Evolutionary conservation across 768 basidiomycete species (phyloP), one percentile per base, ranked within the genome.

Genomic region (Termitomyces sp.): DNA sequence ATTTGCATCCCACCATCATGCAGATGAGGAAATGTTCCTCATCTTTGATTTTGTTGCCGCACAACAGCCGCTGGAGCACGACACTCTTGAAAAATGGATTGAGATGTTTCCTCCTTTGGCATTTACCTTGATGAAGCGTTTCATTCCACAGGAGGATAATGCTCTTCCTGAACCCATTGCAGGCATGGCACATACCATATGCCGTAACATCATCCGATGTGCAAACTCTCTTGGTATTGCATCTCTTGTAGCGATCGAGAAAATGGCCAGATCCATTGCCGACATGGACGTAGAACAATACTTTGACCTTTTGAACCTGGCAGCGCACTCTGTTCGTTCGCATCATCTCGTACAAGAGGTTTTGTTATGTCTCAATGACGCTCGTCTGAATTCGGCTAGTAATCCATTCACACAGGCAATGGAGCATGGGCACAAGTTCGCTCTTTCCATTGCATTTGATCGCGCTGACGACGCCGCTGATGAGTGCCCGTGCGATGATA

Each of bases 401-500:
- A 70, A 50, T 48, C 56, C 66, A 0, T 44, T 60, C 2, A 64
- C 74, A 6, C 57, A 69, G 0, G 63, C 70, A 0, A 62, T 70
- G 44, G 66, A 68, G n/a, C 84, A 88, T 64, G 79, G 77, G 1
- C 80, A 82, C 63, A 82, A 81, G 54, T 78, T 84, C 36, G 80
- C 81, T 0, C 74, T 87, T 1, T 80, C 78, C 6, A 75, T 88
- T 32, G 79, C 78, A 1, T 86, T 85, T 58, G 86, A 88, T 60
- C 77, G 83, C 13, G 84, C 83, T 1, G 85, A 88, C 63, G 87
- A 88, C 64, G 87, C 86, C 5, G 79, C 79, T 1, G 84, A 87
- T 59, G 78, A 81, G 63, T 88, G 85, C 67, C 86, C 86, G 8
- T 87, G 86, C 57, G 80, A 86, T 60, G 84, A 86, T n/a, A 72